Conservation (phyloP, 306 rosid species). For the Comarum palustre region DNA sequence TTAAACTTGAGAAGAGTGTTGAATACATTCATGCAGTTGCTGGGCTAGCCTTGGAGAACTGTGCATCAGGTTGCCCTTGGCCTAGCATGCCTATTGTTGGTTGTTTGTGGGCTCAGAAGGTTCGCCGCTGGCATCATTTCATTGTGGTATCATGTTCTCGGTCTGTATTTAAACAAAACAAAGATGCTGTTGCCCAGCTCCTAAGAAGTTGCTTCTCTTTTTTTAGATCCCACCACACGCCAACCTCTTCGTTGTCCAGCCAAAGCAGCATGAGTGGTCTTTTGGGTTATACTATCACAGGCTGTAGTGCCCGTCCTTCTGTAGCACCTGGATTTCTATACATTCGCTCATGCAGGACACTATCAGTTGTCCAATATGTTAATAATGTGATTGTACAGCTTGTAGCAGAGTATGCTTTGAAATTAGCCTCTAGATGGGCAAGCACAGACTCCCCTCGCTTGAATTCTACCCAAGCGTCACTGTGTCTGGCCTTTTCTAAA, state of each 20-base stretch:
- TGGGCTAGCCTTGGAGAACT: conserved; percentile 68
- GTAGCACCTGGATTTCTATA: conserved; percentile 75
- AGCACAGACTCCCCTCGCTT: conserved; percentile 31
- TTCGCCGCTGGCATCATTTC: conserved; percentile 79
- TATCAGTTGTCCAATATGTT: conserved; percentile 44
- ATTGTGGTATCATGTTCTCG: conserved; percentile 63
- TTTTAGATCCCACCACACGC: conserved; percentile 40
- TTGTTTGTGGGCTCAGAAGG: conserved; percentile 81
- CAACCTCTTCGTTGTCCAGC: conserved; percentile 38
- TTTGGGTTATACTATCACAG: conserved; percentile 46
- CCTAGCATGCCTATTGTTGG: conserved; percentile 67
- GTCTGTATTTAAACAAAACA: conserved; percentile 60
- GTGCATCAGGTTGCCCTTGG: conserved; percentile 75
- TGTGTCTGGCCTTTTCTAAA: conserved; percentile 45
- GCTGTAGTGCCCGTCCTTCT: conserved; percentile 33
- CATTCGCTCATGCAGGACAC: conserved; percentile 56
- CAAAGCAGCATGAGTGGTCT: conserved; percentile 62
- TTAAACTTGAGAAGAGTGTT: conserved; percentile 61
- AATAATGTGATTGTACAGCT: conserved; percentile 51
- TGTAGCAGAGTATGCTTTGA: conserved; percentile 47
- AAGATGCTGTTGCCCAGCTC: conserved; percentile 60
- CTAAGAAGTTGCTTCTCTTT: conserved; percentile 73
- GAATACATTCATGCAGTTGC: conserved; percentile 64
- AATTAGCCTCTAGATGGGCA: conserved; percentile 35
- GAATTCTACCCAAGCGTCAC: conserved; percentile 47